Evolutionary conservation across 139 green algal species (phyloP), one percentile per base, ranked within the genome.

Genomic region (Chlamydomonas eustigma): DNA sequence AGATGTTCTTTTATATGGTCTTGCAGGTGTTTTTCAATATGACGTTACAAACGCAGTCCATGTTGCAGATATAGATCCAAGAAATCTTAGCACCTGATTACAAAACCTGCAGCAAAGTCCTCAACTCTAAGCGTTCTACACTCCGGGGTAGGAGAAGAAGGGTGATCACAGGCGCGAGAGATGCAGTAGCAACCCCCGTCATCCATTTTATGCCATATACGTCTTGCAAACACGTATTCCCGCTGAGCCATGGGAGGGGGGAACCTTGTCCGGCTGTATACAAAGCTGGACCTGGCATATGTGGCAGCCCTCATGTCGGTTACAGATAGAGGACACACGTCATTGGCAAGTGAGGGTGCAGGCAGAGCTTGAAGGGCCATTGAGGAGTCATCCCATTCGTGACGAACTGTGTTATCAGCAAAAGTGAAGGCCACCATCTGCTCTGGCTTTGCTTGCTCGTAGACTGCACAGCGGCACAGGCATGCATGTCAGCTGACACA

Each of bases 221-320:
- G 87, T 30, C 90, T 83, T 1, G 77, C 89, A 68, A 93, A 94
- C 2, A 86, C 64, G 74, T 94, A 94, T 22, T 86, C 77, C 0
- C 90, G 78, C 0, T 72, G 36, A 0, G 84, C 86, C 88, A 94
- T 88, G 37, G 90, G 90, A 35, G 84, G 80, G 0, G 90, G 90
- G 74, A 93, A 93, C 39, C 86, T 84, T 3, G 80, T 82, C 72
- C 82, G 68, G 28, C 86, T 52, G 68, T 75, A 75, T 36, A 75
- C 25, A 32, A 68, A 76, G 30, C 18, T 22, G 36, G 39, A 69
- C 28, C 24, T 39, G 2, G 44, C 71, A 4, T 67, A 12, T 5
- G 68, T n/a, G 25, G 37, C 38, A 37, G 6, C 37, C 3, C 37
- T 6, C n/a, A 73, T 5, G 32, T 36, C 24, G 25, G 52, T 37